A percentile compares a stretch with the other conserved stretches of the same genome.
Evolutionary conservation across 495 filamentous ascomycete species (phyloP).

Genomic region (Xylaria acuta): DNA sequence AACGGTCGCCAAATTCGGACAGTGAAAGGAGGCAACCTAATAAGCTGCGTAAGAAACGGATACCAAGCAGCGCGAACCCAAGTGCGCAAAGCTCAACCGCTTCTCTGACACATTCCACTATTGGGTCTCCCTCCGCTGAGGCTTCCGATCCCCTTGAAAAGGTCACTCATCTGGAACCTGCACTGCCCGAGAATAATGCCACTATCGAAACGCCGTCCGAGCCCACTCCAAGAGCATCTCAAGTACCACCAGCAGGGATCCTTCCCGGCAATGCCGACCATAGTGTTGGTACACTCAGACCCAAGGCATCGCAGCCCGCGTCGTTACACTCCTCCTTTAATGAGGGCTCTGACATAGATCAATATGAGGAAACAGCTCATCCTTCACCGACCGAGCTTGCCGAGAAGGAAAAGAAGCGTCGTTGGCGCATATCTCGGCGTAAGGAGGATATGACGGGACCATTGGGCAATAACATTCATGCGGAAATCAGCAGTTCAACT

Average conservation of each 20-base stretch:
- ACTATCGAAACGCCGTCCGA: slow-evolving; percentile 43
- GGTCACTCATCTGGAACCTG: slow-evolving; percentile 36
- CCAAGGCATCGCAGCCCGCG: slow-evolving; percentile 68
- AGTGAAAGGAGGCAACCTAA: slow-evolving; percentile 74
- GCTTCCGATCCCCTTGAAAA: slow-evolving; percentile 47
- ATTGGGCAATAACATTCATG: slow-evolving; percentile 67
- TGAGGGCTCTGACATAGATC: slow-evolving; percentile 77
- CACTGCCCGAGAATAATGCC: slow-evolving; percentile 32
- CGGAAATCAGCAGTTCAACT: slow-evolving; percentile 71
- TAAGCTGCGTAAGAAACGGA: slow-evolving; percentile 82
- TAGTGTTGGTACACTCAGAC: slow-evolving; percentile 61
- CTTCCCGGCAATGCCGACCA: slow-evolving; percentile 42
- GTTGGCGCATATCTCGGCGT: slow-evolving; percentile 77
- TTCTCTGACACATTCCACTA: slow-evolving; percentile 63
- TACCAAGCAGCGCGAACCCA: slow-evolving; percentile 72
- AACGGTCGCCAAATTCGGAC: slow-evolving; percentile 69
- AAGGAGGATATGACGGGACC: slow-evolving; percentile 56
- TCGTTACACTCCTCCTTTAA: slow-evolving; percentile 80
- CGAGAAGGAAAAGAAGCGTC: slow-evolving; percentile 69
- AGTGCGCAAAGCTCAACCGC: slow-evolving; percentile 87
- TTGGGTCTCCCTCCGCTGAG: slow-evolving; percentile 47
- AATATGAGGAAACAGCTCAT: slow-evolving; percentile 61
- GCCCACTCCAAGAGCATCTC: slow-evolving; percentile 42
- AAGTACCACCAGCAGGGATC: slow-evolving; percentile 41
- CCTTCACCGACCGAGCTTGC: slow-evolving; percentile 42